A percentile compares a stretch with the other conserved stretches of the same genome.
phyloP scores from a whole-genome alignment of 805 yeast genomes.

The Cyberlindnera nakhonratchasimensis region DNA sequence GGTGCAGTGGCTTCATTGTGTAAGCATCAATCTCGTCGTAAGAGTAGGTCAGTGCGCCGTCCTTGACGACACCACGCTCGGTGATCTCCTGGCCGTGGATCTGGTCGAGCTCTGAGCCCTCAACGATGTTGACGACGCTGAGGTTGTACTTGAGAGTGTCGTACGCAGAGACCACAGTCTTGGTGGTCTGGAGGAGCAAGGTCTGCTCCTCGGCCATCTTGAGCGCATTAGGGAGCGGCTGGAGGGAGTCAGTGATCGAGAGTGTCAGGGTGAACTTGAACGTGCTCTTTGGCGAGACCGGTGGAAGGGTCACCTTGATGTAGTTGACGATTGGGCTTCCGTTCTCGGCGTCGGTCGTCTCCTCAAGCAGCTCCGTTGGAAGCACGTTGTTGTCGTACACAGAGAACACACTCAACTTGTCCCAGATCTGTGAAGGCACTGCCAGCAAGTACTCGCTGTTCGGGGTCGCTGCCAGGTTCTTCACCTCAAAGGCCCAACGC shows the following conservation, averaged over 20 bases:
- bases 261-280: constrained; percentile 46
- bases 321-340: constrained; percentile 32
- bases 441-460: constrained; percentile 54
- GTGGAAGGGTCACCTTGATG: constrained; percentile 50
- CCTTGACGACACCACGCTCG: constrained; percentile 37
- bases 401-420: constrained; percentile 44
- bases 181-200: constrained; percentile 50
- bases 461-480: constrained; percentile 56
- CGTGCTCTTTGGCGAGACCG: constrained; percentile 61
- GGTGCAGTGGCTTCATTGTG: constrained; percentile 44
- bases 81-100: constrained; percentile 27
- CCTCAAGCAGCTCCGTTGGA: constrained; percentile 28
- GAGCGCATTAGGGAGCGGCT: constrained; percentile 64
- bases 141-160: constrained; percentile 45
- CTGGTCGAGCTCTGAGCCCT: constrained; percentile 43
- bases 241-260: constrained; percentile 44
- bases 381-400: constrained; percentile 29
- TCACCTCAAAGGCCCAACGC: constrained; percentile 48
- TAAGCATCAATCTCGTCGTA: constrained; percentile 51
- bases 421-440: constrained; percentile 45
- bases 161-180: constrained; percentile 62
- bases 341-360: constrained; percentile 21
- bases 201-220: constrained; percentile 59
- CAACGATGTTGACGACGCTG: constrained; percentile 41
- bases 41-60: constrained; percentile 48